A percentile compares a stretch with the other conserved stretches of the same genome.
phyloP scores from a whole-genome alignment of 257 asterid species.

The Voacanga thouarsii region DNA sequence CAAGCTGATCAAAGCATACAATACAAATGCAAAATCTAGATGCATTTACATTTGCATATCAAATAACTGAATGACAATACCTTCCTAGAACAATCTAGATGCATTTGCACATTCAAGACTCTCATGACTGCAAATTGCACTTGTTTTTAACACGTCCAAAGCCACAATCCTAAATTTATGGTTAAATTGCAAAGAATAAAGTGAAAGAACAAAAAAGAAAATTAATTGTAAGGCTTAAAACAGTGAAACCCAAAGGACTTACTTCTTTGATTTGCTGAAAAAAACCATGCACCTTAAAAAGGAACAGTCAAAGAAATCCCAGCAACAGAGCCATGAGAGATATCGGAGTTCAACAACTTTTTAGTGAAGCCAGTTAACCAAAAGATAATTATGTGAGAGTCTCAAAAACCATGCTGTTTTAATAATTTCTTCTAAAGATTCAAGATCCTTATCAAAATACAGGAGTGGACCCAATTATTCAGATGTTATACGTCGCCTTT shows the following conservation, averaged over 20 bases:
- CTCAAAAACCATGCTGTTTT: slow-evolving; percentile 28
- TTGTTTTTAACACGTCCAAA: neutral
- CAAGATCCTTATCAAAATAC: slow-evolving; percentile 16
- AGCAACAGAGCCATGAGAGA: slow-evolving; percentile 24
- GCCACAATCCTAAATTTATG: neutral
- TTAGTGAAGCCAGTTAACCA: slow-evolving; percentile 20
- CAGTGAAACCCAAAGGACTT: slow-evolving; percentile 25
- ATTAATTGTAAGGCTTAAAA: neutral
- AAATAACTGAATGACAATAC: neutral
- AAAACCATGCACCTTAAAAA: slow-evolving; percentile 32
- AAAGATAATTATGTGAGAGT: slow-evolving; percentile 28
- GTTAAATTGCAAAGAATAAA: neutral
- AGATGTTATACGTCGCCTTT: slow-evolving; percentile 60
- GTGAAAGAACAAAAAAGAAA: neutral
- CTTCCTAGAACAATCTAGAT: neutral
- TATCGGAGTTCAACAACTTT: slow-evolving; percentile 15
- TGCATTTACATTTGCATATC: neutral
- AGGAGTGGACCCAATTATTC: slow-evolving; percentile 36
- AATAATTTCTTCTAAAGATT: slow-evolving; percentile 22
- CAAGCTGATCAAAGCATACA: neutral
- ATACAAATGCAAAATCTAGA: neutral
- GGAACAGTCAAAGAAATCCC: slow-evolving; percentile 11
- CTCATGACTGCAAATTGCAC: neutral
- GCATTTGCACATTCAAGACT: neutral
- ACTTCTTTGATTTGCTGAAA: slow-evolving; percentile 40